These are phyloP conservation scores for Cladosporium sp. DNA, from an alignment of 2,329 filamentous ascomycete genomes.

Conservation along the genomic window DNA sequence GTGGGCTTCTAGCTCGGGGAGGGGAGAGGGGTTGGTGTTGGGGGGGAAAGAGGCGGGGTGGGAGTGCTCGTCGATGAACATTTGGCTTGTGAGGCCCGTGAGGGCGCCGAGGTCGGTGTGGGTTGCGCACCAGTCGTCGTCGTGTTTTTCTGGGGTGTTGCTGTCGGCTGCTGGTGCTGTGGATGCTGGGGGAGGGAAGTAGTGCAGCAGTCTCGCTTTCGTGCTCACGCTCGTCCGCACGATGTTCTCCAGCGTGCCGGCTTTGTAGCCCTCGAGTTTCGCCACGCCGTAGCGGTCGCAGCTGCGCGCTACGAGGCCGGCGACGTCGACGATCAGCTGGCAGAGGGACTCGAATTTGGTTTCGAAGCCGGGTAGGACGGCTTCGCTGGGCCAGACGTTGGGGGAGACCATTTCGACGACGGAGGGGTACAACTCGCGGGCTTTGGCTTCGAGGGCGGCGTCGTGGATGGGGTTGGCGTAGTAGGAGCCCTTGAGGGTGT, in stretches of 20 bases:
- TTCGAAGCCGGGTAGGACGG: conserved; percentile 73
- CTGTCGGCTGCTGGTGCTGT: conserved; percentile 36
- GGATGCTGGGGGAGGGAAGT: conserved; percentile 64
- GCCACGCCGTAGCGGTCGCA: conserved; percentile 82
- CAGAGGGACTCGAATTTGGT: conserved; percentile 74
- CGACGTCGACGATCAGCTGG: conserved; percentile 82
- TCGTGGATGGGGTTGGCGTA: conserved; percentile 71
- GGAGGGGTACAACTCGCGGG: conserved; percentile 56
- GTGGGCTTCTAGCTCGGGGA: conserved; percentile 71
- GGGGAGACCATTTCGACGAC: conserved; percentile 87
- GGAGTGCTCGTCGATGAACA: conserved; percentile 83
- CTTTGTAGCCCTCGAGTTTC: conserved; percentile 74
- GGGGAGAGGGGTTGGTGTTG: conserved; percentile 44
- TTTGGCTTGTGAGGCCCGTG: conserved; percentile 89
- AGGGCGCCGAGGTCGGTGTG: conserved; percentile 91
- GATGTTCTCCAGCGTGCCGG: conserved; percentile 80
- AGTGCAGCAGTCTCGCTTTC: conserved; percentile 89
- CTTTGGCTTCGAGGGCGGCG: conserved; percentile 60
- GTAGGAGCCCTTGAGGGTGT: conserved; percentile 79
- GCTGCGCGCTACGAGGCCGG: conserved; percentile 82
- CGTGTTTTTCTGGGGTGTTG: conserved; percentile 43
- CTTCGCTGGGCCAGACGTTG: conserved; percentile 80
- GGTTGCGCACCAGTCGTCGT: conserved; percentile 93
- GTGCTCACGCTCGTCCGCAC: conserved; percentile 83
- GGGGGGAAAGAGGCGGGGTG: conserved; percentile 34